Percentiles rank a stretch among this genome's conserved stretches.
Conservation (phyloP, 148 eudicot species). For the Vaccinium vitisidaea region DNA sequence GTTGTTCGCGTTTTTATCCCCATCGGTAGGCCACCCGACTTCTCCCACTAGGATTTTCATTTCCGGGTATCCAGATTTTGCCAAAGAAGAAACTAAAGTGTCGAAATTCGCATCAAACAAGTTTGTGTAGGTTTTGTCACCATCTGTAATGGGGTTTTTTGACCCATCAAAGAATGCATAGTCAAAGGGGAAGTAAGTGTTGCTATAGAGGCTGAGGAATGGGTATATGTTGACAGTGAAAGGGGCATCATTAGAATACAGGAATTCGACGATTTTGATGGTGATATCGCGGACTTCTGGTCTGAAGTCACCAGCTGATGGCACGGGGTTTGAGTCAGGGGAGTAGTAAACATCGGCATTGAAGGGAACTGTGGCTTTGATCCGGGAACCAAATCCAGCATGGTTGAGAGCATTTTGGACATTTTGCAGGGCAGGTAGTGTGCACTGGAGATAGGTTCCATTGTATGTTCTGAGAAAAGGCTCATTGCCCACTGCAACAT, state of each 20-base stretch:
- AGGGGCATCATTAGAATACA: slow-evolving; percentile 64
- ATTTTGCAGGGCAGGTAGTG: slow-evolving; percentile 78
- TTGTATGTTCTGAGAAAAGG: slow-evolving; percentile 81
- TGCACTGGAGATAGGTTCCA: slow-evolving; percentile 55
- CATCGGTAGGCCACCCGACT: slow-evolving; percentile 99
- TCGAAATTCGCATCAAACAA: slow-evolving; percentile 96
- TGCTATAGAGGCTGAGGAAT: slow-evolving; percentile 82
- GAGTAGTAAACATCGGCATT: slow-evolving; percentile 93
- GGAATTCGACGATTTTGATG: slow-evolving; percentile 58
- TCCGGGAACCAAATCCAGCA: slow-evolving; percentile 60
- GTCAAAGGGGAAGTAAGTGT: slow-evolving; percentile 74
- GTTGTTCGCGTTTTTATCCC: slow-evolving; percentile 63
- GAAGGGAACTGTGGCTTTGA: slow-evolving; percentile 86
- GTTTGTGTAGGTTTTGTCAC: slow-evolving; percentile 52
- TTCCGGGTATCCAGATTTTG: slow-evolving; percentile 74
- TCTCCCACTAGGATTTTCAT: slow-evolving; percentile 83
- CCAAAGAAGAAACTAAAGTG: slow-evolving; percentile 69
- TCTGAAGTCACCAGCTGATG: slow-evolving; percentile 94
- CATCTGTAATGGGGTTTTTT: slow-evolving; percentile 56
- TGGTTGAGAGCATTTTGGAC: slow-evolving; percentile 72
- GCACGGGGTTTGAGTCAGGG: slow-evolving; percentile 78
- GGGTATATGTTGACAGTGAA: slow-evolving; percentile 97
- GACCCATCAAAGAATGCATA: slow-evolving; percentile 82
- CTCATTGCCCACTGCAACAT: slow-evolving; percentile 96
- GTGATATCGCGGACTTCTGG: slow-evolving; percentile 72